A percentile compares a stretch with the other conserved stretches of the same genome.
Conservation (phyloP, 2,329 filamentous ascomycete species). For the Hirsutella rhossiliensis region DNA sequence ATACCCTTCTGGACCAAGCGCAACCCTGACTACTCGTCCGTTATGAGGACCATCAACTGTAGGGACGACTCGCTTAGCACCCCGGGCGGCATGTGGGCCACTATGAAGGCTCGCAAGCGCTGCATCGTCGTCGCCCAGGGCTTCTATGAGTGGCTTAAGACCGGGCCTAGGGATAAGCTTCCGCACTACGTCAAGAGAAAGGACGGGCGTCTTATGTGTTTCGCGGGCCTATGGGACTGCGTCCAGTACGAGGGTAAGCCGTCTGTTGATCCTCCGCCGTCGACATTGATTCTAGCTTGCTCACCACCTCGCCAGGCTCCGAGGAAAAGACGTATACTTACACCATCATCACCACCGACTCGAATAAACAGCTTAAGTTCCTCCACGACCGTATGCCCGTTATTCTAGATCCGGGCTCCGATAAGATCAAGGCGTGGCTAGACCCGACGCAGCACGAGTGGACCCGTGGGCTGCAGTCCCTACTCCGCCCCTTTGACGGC, state of each 20-base stretch:
- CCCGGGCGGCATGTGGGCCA: conserved; percentile 76
- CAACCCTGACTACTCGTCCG: conserved; percentile 61
- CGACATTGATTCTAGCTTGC: neutral
- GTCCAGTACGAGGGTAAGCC: conserved; percentile 61
- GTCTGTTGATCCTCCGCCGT: neutral
- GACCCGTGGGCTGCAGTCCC: conserved; percentile 63
- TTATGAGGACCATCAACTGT: conserved; percentile 91
- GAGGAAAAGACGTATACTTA: conserved; percentile 73
- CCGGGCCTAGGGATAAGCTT: conserved; percentile 61
- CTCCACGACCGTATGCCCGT: conserved; percentile 95
- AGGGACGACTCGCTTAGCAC: conserved; percentile 73
- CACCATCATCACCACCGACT: conserved; percentile 83
- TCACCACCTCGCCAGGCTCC: conserved; percentile 5
- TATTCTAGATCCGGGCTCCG: conserved; percentile 66
- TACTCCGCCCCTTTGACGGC: conserved; percentile 69
- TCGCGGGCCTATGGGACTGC: conserved; percentile 88
- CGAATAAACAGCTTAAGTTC: conserved; percentile 72
- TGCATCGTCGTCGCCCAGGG: conserved; percentile 84
- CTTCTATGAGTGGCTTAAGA: conserved; percentile 94
- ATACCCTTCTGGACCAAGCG: conserved; percentile 89
- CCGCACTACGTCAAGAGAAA: conserved; percentile 75
- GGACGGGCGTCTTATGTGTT: conserved; percentile 74
- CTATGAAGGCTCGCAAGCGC: conserved; percentile 80
- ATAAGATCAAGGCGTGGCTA: conserved; percentile 62
- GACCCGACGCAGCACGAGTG: conserved; percentile 62